A percentile compares a stretch with the other conserved stretches of the same genome.
These are phyloP conservation scores for Ustulina deusta DNA, from an alignment of 2,329 filamentous ascomycete species.

Conservation along the genomic window DNA sequence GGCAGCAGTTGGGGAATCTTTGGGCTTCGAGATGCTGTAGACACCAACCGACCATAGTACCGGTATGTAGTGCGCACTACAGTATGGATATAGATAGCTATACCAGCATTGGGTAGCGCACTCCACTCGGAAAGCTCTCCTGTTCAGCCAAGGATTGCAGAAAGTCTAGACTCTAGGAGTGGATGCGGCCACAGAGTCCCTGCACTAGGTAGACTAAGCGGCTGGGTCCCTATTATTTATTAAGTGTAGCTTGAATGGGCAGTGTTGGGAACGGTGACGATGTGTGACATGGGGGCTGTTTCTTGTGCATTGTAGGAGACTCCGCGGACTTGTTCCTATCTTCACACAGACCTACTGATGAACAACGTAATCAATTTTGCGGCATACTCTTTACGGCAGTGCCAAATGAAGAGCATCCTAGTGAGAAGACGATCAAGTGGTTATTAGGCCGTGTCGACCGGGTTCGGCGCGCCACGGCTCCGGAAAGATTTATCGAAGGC, in stretches of 20 bases:
- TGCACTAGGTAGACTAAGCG: constrained; percentile 20
- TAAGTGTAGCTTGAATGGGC: neutral
- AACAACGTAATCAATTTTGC: neutral
- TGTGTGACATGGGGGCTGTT: constrained; percentile 21
- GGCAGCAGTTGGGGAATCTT: neutral
- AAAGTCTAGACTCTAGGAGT: constrained; percentile 38
- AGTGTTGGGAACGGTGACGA: constrained; percentile 5
- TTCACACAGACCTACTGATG: constrained; percentile 1
- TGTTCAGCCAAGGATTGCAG: constrained; percentile 34
- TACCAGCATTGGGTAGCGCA: constrained; percentile 24
- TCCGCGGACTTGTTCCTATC: neutral
- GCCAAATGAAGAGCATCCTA: constrained; percentile 9
- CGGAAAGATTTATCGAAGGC: constrained; percentile 34
- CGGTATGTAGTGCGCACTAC: neutral
- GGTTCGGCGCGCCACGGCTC: constrained; percentile 35
- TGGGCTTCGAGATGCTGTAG: constrained; percentile 10
- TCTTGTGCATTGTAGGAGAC: neutral
- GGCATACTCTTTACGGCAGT: neutral
- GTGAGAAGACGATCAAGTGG: neutral
- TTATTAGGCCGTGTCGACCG: constrained; percentile 12
- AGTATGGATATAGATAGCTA: neutral
- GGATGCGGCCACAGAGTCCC: constrained; percentile 30
- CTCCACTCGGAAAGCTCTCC: constrained; percentile 34
- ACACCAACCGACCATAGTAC: neutral
- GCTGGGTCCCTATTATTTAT: constrained; percentile 10